Percentiles rank a stretch among this genome's conserved stretches.
Conservation (phyloP, 495 filamentous ascomycete species). For the Penicillium roqueforti region DNA sequence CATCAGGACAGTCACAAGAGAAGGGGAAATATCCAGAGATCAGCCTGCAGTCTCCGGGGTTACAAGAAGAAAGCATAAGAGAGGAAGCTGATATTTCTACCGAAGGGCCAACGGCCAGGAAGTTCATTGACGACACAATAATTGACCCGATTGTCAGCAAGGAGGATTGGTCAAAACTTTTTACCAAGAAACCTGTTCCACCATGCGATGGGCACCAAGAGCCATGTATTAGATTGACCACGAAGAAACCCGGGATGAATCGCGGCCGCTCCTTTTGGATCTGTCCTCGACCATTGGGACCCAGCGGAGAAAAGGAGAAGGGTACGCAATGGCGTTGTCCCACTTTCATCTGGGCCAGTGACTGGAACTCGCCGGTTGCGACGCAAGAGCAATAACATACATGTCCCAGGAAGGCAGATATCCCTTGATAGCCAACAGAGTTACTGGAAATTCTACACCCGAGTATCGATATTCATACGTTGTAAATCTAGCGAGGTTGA, state of each 20-base stretch:
- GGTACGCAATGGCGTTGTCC: constrained; percentile 79
- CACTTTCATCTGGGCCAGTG: constrained; percentile 89
- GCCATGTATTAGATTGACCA: constrained; percentile 72
- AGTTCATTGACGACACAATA: constrained; percentile 30
- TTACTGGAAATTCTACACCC: background rate
- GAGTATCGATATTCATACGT: background rate
- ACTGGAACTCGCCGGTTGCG: constrained; percentile 55
- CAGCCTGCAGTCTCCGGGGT: background rate
- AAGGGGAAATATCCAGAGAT: background rate
- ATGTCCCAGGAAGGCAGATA: background rate
- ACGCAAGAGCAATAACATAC: constrained; percentile 4
- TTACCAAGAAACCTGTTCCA: constrained; percentile 69
- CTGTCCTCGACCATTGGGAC: constrained; percentile 75
- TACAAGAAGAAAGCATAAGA: background rate
- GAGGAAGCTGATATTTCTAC: background rate
- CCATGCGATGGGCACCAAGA: constrained; percentile 81
- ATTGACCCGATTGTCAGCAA: constrained; percentile 71
- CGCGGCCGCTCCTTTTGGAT: constrained; percentile 83
- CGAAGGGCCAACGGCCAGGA: background rate
- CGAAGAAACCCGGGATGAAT: constrained; percentile 85
- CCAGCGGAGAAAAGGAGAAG: constrained; percentile 74
- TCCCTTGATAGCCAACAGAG: background rate
- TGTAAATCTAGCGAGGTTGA: background rate
- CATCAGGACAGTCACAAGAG: background rate
- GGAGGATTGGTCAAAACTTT: constrained; percentile 81